phyloP scores from a whole-genome alignment of 2,329 filamentous ascomycete genomes.

The Xylariaceae sp. region DNA sequence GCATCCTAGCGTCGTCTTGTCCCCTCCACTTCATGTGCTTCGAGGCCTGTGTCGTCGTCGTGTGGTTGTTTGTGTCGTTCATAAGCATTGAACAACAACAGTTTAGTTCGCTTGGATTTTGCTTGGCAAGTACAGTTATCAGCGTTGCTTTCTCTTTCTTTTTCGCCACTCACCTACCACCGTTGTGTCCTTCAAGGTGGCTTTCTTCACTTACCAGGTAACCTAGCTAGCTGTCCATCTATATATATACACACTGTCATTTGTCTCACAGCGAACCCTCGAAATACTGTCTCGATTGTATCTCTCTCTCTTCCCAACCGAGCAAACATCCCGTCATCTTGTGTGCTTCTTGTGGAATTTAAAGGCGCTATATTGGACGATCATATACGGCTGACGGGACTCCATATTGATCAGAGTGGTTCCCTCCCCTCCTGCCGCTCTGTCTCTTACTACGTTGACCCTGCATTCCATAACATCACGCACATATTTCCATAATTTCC shows the following conservation, averaged over 20 bases:
- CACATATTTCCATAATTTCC: constrained; percentile 13
- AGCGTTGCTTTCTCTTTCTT: background rate
- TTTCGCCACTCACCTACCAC: background rate
- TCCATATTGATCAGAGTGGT: too few species aligned
- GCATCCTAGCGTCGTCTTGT: background rate
- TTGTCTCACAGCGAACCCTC: too few species aligned
- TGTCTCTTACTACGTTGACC: constrained; percentile 18
- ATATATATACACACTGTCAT: background rate
- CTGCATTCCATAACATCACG: constrained; percentile 28
- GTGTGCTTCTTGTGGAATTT: constrained; percentile 18
- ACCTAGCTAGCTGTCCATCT: background rate
- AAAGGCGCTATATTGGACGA: constrained; percentile 25
- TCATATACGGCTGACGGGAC: constrained; percentile 7
- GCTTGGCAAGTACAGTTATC: background rate
- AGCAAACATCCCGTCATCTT: background rate
- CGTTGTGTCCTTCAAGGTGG: too few species aligned
- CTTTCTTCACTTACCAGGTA: too few species aligned
- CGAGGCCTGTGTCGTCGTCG: background rate
- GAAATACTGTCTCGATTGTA: background rate
- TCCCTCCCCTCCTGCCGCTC: too few species aligned
- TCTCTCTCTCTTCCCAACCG: background rate
- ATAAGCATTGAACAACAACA: background rate
- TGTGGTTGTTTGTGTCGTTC: background rate
- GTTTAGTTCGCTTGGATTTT: background rate
- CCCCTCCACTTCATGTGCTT: background rate